Evolutionary conservation across 2,329 filamentous ascomycete species (phyloP).

Genomic region (Berkeleyomyces rouxiae): DNA sequence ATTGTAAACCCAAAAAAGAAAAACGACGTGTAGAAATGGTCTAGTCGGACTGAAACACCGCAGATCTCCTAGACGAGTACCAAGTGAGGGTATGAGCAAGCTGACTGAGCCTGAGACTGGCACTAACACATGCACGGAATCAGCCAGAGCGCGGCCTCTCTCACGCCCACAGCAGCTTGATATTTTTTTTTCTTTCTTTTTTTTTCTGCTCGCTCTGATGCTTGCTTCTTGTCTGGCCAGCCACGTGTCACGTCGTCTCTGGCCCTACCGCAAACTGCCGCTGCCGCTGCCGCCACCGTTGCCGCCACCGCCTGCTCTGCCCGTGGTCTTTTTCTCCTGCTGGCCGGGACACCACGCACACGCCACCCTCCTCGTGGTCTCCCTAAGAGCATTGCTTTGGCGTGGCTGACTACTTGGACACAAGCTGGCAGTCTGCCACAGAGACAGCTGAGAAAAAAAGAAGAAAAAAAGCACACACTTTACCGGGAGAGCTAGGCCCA

Average conservation of each 20-base stretch:
- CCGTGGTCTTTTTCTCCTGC: neutral
- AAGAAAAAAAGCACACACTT: too few relatives aligned
- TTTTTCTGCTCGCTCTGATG: neutral
- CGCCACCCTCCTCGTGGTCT: neutral
- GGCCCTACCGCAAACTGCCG: neutral
- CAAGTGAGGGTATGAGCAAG: neutral
- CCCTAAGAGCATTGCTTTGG: neutral
- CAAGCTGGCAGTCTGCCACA: neutral
- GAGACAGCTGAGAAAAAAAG: neutral
- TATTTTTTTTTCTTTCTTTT: neutral
- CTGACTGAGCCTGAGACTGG: slow-evolving; percentile 1
- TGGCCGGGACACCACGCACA: neutral
- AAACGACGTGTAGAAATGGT: neutral
- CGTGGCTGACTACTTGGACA: neutral
- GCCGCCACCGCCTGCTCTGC: neutral
- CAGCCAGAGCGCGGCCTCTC: neutral
- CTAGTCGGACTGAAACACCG: neutral
- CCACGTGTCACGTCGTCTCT: neutral
- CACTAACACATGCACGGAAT: neutral
- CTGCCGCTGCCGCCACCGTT: neutral
- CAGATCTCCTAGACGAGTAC: neutral
- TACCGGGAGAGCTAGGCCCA: too few relatives aligned
- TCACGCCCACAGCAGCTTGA: neutral
- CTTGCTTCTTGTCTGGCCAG: neutral
- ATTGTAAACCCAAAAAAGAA: neutral